Percentiles rank a stretch among this genome's conserved stretches.
Conservation (phyloP, 139 green algal genomes). For the Chlorella sorokiniana region DNA sequence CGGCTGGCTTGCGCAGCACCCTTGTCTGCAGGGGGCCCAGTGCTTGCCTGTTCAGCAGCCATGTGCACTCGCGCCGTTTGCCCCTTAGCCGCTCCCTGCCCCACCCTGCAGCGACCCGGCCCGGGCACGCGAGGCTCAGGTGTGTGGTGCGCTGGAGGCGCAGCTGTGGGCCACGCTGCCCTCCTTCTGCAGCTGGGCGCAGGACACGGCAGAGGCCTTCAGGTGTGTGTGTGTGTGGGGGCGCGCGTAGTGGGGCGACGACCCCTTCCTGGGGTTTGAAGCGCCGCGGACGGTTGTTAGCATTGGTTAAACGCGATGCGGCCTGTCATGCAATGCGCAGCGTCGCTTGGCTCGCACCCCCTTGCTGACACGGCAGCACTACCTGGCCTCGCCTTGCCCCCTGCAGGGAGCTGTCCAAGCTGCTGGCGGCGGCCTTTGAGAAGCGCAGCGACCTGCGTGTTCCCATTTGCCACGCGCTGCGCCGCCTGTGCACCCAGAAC, state of each 20-base stretch:
- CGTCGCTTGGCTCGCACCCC: too few species aligned
- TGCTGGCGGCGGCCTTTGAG: conserved; percentile 67
- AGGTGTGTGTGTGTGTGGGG: conserved; percentile 18
- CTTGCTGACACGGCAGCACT: too few species aligned
- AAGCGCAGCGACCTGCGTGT: conserved; percentile 69
- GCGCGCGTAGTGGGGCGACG: background rate
- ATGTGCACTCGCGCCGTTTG: background rate
- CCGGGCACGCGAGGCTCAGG: conserved; percentile 54
- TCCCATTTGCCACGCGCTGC: conserved; percentile 63
- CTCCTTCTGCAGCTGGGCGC: conserved; percentile 78
- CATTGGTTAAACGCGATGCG: too few species aligned
- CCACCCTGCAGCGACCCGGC: conserved; percentile 3
- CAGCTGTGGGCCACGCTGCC: conserved; percentile 89
- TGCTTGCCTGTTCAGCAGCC: background rate
- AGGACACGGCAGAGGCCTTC: conserved; percentile 58
- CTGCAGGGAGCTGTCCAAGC: conserved; percentile 41
- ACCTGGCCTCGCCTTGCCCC: background rate
- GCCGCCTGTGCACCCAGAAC: conserved; percentile 54
- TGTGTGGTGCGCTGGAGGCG: conserved; percentile 49
- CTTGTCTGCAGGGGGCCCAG: background rate
- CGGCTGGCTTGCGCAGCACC: background rate
- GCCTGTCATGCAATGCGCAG: too few species aligned
- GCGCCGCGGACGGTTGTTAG: too few species aligned
- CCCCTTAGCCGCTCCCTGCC: background rate
- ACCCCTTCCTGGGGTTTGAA: background rate